Evolutionary conservation across 2,329 filamentous ascomycete species (phyloP), one percentile per base, ranked within the genome.

Genomic region (Ophiostoma fasciatum): DNA sequence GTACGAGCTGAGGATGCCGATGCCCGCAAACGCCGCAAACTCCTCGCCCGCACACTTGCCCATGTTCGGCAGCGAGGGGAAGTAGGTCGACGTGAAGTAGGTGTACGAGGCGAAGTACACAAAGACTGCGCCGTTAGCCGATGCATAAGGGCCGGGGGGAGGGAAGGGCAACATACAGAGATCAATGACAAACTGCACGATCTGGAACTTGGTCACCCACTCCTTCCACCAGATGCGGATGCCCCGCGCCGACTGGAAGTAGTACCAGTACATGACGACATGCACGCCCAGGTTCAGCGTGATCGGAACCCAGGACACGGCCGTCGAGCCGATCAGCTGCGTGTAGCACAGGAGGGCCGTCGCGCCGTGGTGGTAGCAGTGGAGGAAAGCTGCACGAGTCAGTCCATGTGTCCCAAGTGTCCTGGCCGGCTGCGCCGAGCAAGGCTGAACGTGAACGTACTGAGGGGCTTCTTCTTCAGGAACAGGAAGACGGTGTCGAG

Each of bases 221-320:
- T 94, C 84, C 80, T 96, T 96, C 88, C 88, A 96, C 87, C 87
- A 94, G 63, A 94, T 90, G 53, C 78, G 79, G 60, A 96, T 75
- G 49, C 90, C 90, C 49, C 88, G 85, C 37, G 88, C 87, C 54
- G 83, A 88, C 71, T 96, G 88, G 78, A 96, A 96, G 74, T 96
- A 96, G 77, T 96, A 96, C 87, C 87, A 94, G 78, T 96, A 96
- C 88, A 96, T 96, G 56, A 94, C 82, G 40, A 96, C 88, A 64
- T 96, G 88, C 37, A 96, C 88, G 45, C 74, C 75, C 54, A 96
- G 64, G 71, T 96, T 96, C 50, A 96, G 74, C 36, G 75, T 79
- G 57, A 96, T 96, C 44, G 80, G 78, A 38, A 94, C 83, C 88
- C 88, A 96, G 42, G 87, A 93, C 39, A 96, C 88, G 29, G 88